These are phyloP conservation scores for Pseudophaeomoniella oleicola DNA, from an alignment of 2,329 filamentous ascomycete species.

Conservation along the genomic window DNA sequence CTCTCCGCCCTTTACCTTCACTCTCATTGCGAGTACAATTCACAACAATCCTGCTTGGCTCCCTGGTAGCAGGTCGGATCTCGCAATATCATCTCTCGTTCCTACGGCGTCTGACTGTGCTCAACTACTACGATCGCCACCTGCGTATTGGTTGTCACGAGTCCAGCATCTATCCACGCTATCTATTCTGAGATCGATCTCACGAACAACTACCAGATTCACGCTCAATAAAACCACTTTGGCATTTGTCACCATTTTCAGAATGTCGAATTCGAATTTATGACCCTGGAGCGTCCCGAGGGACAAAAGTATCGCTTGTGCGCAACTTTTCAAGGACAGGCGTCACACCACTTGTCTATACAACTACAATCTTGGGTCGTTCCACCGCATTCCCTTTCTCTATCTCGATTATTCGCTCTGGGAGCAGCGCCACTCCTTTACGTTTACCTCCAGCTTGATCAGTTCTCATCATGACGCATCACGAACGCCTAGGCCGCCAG, in stretches of 20 bases:
- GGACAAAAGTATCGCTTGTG: slow-evolving; percentile 12
- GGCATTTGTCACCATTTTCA: slow-evolving; percentile 6
- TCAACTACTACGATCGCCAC: no score
- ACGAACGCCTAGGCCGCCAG: slow-evolving; percentile 3
- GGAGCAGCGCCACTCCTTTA: not conserved
- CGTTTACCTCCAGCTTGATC: slow-evolving; percentile 1
- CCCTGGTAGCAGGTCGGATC: no score
- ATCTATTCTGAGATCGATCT: no score
- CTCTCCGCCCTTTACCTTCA: no score
- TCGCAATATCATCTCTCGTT: no score
- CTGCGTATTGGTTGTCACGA: no score
- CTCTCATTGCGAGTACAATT: no score
- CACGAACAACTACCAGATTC: no score
- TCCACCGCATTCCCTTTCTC: not conserved
- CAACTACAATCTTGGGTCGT: not conserved
- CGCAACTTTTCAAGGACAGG: not conserved
- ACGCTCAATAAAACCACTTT: slow-evolving; percentile 1
- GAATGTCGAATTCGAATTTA: slow-evolving; percentile 25
- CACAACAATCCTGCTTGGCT: no score
- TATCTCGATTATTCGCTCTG: not conserved
- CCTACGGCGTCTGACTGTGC: no score
- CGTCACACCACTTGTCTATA: not conserved
- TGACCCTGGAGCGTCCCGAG: slow-evolving; percentile 24
- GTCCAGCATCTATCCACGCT: no score
- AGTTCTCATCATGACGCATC: slow-evolving; percentile 10